Evolutionary conservation across 257 asterid genomes (phyloP), one percentile per base, ranked within the genome.

Genomic region (Solanum ossicruentum): DNA sequence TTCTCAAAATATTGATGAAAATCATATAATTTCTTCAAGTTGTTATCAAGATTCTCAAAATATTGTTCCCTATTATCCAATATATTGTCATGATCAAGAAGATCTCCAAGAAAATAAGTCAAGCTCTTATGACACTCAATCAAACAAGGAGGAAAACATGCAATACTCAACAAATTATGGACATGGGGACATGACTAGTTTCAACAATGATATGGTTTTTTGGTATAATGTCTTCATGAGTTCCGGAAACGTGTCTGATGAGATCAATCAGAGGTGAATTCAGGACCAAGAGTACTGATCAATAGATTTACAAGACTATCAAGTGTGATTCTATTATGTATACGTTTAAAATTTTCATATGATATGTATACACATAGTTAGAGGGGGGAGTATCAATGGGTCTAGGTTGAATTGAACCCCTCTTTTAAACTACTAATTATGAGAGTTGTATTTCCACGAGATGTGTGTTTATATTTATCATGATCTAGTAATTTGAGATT

Each of bases 171-270:
- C 72, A 81, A 56, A 56, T 66, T 7, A 28, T 78, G 84, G 61
- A 57, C 18, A 52, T 55, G 84, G 47, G 28, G 83, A 81, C 28
- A 49, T 69, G 80, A 43, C 81, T 20, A 79, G 80, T 12, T 73
- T 57, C 55, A 85, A 58, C 78, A 86, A 57, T 23, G 90, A 89
- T 66, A 66, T 84, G 87, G 80, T 72, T 81, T 89, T 89, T 84
- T 89, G 91, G 91, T 87, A 89, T 45, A 81, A 87, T 41, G 17
- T 89, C 20, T 75, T 84, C 85, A 61, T 87, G 10, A 81, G 39
- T 71, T 84, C 89, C 0, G 88, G 88, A 70, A 84, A 84, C 7
- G 3, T 3, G 5, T 26, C 7, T 16, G 60, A 45, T 15, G 21
- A 67, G 75, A 69, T 39, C 45, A 26, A 10, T 51, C 26, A 47